These are phyloP conservation scores for Pestalotiopsis sp. DNA, from an alignment of 2,329 filamentous ascomycete species.

Conservation along the genomic window DNA sequence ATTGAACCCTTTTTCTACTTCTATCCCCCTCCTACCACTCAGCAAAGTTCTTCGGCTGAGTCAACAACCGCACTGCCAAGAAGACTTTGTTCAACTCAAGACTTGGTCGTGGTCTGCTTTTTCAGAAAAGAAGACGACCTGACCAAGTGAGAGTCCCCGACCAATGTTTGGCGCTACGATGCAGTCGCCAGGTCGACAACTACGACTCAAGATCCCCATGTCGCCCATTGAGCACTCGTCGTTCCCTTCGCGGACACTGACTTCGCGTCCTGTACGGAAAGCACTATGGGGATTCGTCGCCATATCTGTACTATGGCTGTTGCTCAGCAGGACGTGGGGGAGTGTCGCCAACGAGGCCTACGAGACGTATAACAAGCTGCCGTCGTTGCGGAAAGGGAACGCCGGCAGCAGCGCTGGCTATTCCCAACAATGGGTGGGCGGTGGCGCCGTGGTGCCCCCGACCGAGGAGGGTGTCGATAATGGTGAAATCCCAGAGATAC, in stretches of 20 bases:
- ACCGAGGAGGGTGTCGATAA: constrained; percentile 13
- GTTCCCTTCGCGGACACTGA: constrained; percentile 18
- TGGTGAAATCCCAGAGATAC: background rate
- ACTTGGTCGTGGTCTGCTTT: background rate
- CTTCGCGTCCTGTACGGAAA: constrained; percentile 26
- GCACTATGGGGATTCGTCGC: constrained; percentile 21
- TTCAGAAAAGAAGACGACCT: background rate
- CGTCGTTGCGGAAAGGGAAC: constrained; percentile 19
- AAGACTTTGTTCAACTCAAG: background rate
- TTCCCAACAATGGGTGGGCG: constrained; percentile 26
- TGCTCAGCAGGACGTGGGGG: constrained; percentile 20
- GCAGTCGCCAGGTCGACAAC: constrained; percentile 24
- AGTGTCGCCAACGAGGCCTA: constrained; percentile 15
- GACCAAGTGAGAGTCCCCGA: background rate
- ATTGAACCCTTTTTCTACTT: background rate
- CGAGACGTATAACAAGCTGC: constrained; percentile 23
- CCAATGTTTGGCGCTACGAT: constrained; percentile 4
- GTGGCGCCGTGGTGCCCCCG: constrained; percentile 21
- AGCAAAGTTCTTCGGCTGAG: background rate
- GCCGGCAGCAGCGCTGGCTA: constrained; percentile 16
- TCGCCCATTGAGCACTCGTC: constrained; percentile 23
- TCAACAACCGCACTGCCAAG: background rate
- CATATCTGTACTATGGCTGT: constrained; percentile 21
- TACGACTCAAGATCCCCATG: constrained; percentile 9
- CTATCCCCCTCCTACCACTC: background rate